These are phyloP conservation scores for Vitis rotundifolia DNA, from an alignment of 164 flowering plant species.

Conservation along the genomic window DNA sequence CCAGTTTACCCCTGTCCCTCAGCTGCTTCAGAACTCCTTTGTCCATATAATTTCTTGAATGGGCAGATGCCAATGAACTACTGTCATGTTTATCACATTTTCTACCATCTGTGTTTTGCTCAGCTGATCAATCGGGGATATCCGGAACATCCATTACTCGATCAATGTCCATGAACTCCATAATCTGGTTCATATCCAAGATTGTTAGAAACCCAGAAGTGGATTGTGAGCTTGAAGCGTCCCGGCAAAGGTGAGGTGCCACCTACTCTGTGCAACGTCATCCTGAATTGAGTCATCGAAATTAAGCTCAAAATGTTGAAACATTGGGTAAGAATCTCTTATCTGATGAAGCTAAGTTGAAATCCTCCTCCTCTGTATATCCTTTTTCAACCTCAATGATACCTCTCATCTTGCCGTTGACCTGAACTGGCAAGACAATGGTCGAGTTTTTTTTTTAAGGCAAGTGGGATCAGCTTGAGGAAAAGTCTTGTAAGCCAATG, in stretches of 20 bases:
- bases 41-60: slow-evolving; percentile 12
- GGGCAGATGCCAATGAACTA: slow-evolving; percentile 12
- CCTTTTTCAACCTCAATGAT: slow-evolving; percentile 75
- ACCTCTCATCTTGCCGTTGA: slow-evolving; percentile 95
- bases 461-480: slow-evolving; percentile 81
- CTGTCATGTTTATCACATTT: slow-evolving; percentile 11
- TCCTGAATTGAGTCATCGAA: too few relatives aligned
- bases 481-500: slow-evolving; percentile 72
- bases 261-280: too few relatives aligned
- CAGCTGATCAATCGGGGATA: slow-evolving; percentile 66
- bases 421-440: slow-evolving; percentile 81
- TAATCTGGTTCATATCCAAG: slow-evolving; percentile 4
- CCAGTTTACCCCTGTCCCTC: slow-evolving; percentile 16
- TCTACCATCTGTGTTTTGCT: slow-evolving; percentile 7
- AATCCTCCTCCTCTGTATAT: slow-evolving; percentile 80
- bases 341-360: slow-evolving; percentile 62
- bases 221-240: too few relatives aligned
- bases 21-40: slow-evolving; percentile 14
- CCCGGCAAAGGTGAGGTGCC: too few relatives aligned
- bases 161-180: slow-evolving; percentile 60
- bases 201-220: too few relatives aligned
- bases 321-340: slow-evolving; percentile 70
- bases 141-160: slow-evolving; percentile 63
- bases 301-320: too few relatives aligned
- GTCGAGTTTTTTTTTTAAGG: slow-evolving; percentile 71